Base-by-base conservation (phyloP, 768 basidiomycete genomes). In the Lepiota subincarnata region DNA sequence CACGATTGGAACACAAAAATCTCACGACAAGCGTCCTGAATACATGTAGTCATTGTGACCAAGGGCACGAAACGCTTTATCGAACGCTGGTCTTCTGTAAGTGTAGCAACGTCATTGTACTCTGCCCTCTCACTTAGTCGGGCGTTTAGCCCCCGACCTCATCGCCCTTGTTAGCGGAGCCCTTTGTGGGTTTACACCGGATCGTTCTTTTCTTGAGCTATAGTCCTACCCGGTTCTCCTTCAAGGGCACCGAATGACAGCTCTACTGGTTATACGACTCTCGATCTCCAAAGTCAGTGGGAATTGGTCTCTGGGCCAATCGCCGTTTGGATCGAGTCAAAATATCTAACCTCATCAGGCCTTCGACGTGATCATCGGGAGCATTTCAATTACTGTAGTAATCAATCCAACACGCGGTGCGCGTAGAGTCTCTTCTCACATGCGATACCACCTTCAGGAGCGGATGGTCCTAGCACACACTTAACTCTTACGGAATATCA, bases 401-500 rank as follows among this genome's bases (percentile, higher is more conserved):
- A 41, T 50, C 39, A 50, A 41, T 31, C 40, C 28, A 34, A 50
- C 26, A 41, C 39, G 18, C 39, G 40, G 42, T 28, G 22, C 22
- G 11, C 20, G 38, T 40, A 26, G n/a, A 22, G 6, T 42, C 8
- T 12, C 6, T 40, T 34, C 38, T 50, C 49, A 34, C 49, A 41
- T 50, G 16, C 36, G 36, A 26, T 37, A 5, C 36, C 22, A 7
- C 36, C 20, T 19, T 24, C 20, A 12, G 36, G 16, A 26, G 19
- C 24, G 18, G 37, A 20, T 16, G 40, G 26, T 34, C 26, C 49
- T 24, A 42, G 31, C 26, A 6, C 16, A 19, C 19, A 46, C 18
- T 22, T 36, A 38, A 22, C 36, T 12, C 22, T 46, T 46, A 6
- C 39, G 56, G 53, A 56, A 46, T 28, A 38, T 34, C 59, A 20